Evolutionary conservation across 108 stramenopile genomes (phyloP).

Genomic region (Fragilariopsis cylindrus): DNA sequence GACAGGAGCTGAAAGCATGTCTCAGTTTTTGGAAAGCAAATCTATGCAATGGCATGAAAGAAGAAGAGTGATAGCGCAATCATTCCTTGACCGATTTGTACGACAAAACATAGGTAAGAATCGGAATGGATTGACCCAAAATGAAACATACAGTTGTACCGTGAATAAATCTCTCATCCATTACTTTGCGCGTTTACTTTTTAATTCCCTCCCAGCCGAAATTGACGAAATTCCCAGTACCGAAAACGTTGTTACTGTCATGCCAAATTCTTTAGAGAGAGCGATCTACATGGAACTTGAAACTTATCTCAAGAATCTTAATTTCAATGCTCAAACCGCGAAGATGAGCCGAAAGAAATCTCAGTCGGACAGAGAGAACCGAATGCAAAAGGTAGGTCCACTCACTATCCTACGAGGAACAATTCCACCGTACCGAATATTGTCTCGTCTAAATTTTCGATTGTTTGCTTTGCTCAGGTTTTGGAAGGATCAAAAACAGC

Average conservation of each 20-base stretch:
- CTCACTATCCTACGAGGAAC: no score
- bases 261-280: conserved; percentile 37
- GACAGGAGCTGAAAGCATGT: conserved; percentile 35
- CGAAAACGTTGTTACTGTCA: conserved; percentile 23
- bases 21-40: conserved; percentile 27
- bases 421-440: no score
- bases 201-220: conserved; percentile 20
- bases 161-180: no score
- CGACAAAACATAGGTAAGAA: conserved; percentile 29
- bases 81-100: conserved; percentile 37
- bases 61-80: conserved; percentile 34
- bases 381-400: no score
- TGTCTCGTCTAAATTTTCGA: no score
- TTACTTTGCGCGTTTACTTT: no score
- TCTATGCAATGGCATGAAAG: conserved; percentile 42
- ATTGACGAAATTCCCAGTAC: conserved; percentile 42
- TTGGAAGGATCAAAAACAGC: conserved; percentile 29
- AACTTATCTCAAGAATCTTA: conserved; percentile 38
- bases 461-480: conserved; percentile 20
- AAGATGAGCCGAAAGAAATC: conserved; percentile 32
- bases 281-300: conserved; percentile 51
- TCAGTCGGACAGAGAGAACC: conserved; percentile 16
- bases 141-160: no score
- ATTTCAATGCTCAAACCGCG: conserved; percentile 40
- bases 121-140: no score